A percentile compares a stretch with the other conserved stretches of the same genome.
Conservation (phyloP, 2,329 filamentous ascomycete genomes). For the Sporothrix phasma region DNA sequence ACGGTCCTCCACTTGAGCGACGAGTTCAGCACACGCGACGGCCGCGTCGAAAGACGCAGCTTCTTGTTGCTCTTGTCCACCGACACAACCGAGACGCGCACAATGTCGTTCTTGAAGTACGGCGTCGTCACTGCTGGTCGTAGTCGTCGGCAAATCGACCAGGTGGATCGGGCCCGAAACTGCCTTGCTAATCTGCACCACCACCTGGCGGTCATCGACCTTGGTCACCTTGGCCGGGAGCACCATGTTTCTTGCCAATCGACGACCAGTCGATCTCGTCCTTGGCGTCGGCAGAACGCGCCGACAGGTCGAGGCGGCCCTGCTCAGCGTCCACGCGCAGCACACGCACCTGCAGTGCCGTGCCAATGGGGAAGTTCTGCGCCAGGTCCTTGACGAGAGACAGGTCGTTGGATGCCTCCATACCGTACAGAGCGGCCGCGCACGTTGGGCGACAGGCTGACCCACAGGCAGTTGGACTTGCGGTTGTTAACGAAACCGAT, state of each 20-base stretch:
- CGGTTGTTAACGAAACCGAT: conserved; percentile 89
- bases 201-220: conserved; percentile 69
- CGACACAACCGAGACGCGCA: conserved; percentile 75
- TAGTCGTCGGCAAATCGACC: conserved; percentile 82
- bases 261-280: conserved; percentile 56
- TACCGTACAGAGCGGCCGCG: conserved; percentile 70
- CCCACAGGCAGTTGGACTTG: conserved; percentile 70
- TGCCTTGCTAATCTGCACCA: conserved; percentile 74
- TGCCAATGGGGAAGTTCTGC: conserved; percentile 80
- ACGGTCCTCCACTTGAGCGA: conserved; percentile 69
- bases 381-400: conserved; percentile 66
- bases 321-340: conserved; percentile 61
- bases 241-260: conserved; percentile 68
- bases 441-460: conserved; percentile 79
- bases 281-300: conserved; percentile 48
- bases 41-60: conserved; percentile 68
- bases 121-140: conserved; percentile 64
- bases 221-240: conserved; percentile 78
- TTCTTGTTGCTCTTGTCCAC: conserved; percentile 79
- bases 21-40: conserved; percentile 83
- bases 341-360: conserved; percentile 71
- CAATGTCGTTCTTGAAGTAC: conserved; percentile 73
- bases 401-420: conserved; percentile 81
- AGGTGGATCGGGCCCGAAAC: conserved; percentile 73
- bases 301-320: conserved; percentile 75